Conservation (phyloP, 805 yeast species). For the Wickerhamiella shivajii region DNA sequence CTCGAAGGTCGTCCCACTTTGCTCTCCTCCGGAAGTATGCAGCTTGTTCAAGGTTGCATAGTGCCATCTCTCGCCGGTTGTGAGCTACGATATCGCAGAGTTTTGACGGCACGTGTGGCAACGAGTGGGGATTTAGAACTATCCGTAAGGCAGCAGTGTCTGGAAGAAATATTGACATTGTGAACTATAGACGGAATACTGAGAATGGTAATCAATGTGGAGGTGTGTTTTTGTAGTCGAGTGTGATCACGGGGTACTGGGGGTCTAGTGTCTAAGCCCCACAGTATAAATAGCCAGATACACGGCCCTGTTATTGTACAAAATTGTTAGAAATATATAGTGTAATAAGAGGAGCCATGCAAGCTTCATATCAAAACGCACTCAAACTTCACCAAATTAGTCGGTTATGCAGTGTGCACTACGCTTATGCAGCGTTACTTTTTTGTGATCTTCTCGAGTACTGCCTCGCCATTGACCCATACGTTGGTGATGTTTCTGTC, state of each 20-base stretch:
- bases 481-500: slow-evolving; percentile 73
- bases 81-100: slow-evolving; percentile 6
- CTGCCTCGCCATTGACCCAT: slow-evolving; percentile 67
- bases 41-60: slow-evolving; percentile 4
- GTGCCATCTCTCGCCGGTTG: slow-evolving; percentile 7
- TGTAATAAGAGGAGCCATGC: too few relatives aligned
- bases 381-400: neutral
- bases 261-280: too few relatives aligned
- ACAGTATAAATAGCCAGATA: too few relatives aligned
- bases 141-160: slow-evolving; percentile 5
- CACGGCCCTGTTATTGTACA: too few relatives aligned
- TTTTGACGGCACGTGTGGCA: slow-evolving; percentile 7
- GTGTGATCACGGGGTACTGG: too few relatives aligned
- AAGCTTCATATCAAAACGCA: neutral
- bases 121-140: slow-evolving; percentile 7
- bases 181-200: slow-evolving; percentile 1
- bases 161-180: slow-evolving; percentile 3
- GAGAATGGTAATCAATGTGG: slow-evolving; percentile 1
- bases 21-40: slow-evolving; percentile 6
- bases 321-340: too few relatives aligned
- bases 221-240: too few relatives aligned
- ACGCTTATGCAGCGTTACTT: slow-evolving; percentile 1
- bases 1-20: slow-evolving; percentile 3
- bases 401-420: neutral
- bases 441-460: slow-evolving; percentile 30